These are phyloP conservation scores for Ophidiomyces ophidiicola DNA, from an alignment of 2,329 filamentous ascomycete genomes.

Conservation along the genomic window DNA sequence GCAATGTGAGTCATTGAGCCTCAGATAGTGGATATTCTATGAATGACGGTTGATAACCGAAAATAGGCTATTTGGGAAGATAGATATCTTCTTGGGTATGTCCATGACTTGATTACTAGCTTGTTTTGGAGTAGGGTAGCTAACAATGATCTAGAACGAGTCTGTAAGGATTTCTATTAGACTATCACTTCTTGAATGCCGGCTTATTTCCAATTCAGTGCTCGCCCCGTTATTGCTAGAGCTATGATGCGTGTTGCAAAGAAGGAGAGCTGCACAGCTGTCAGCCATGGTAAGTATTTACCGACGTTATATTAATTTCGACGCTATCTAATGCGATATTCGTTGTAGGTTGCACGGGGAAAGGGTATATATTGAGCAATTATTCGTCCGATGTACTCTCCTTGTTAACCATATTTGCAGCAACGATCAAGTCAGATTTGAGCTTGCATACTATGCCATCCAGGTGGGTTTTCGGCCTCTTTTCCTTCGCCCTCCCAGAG, in stretches of 20 bases:
- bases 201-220: constrained; percentile 16
- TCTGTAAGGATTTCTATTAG: constrained; percentile 16
- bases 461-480: constrained; percentile 17
- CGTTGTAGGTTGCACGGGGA: constrained; percentile 32
- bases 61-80: constrained; percentile 56
- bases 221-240: constrained; percentile 38
- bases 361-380: constrained; percentile 22
- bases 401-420: constrained; percentile 9
- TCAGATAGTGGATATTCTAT: constrained; percentile 13
- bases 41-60: constrained; percentile 18
- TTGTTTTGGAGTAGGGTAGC: constrained; percentile 11
- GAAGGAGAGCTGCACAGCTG: constrained; percentile 33
- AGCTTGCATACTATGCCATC: constrained; percentile 40
- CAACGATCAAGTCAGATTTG: constrained; percentile 40
- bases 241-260: constrained; percentile 33
- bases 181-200: not conserved
- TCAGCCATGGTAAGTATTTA: constrained; percentile 28
- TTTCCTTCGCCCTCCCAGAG: not conserved
- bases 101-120: not conserved
- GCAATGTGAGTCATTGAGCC: constrained; percentile 35
- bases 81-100: constrained; percentile 45
- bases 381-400: not conserved
- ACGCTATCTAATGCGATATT: too few species aligned
- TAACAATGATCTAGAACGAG: constrained; percentile 23
- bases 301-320: not conserved